Percentiles rank a stretch among this genome's conserved stretches.
These are phyloP conservation scores for Narthecium ossifragum DNA, from an alignment of 106 monocot species.

Conservation along the genomic window DNA sequence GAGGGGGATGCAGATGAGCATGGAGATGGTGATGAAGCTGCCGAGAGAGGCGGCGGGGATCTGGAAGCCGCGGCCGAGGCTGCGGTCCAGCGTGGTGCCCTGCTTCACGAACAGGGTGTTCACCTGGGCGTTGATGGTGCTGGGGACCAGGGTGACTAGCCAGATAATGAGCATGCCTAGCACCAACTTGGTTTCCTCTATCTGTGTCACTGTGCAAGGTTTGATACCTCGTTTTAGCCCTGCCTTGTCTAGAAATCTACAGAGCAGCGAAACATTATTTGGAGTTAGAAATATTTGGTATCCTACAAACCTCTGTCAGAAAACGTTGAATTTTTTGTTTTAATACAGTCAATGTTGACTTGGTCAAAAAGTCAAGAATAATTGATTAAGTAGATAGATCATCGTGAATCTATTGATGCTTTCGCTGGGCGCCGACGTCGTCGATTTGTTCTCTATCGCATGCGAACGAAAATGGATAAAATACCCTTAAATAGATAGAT, in stretches of 20 bases:
- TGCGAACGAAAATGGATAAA: no score
- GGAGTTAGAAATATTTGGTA: background rate
- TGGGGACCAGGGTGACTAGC: constrained; percentile 51
- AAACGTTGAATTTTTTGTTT: background rate
- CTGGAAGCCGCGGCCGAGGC: constrained; percentile 31
- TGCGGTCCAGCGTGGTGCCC: constrained; percentile 62
- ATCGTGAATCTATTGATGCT: no score
- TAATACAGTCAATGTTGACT: background rate
- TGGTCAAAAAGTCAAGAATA: no score
- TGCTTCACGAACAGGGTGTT: constrained; percentile 85
- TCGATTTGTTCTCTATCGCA: no score
- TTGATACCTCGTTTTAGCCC: constrained; percentile 11
- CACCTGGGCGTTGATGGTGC: constrained; percentile 54
- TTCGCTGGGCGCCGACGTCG: no score
- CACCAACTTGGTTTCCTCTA: constrained; percentile 58
- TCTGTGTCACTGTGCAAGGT: constrained; percentile 60
- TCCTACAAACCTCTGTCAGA: no score
- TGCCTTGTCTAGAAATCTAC: constrained; percentile 65
- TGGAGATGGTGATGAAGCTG: constrained; percentile 54
- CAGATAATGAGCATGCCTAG: constrained; percentile 43
- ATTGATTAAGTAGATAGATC: no score
- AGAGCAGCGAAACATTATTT: background rate
- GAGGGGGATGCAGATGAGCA: constrained; percentile 48
- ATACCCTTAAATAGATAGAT: no score
- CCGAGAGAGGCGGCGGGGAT: constrained; percentile 65